Conservation (phyloP, 179 eudicot species). For the Beta macrorhiza region DNA sequence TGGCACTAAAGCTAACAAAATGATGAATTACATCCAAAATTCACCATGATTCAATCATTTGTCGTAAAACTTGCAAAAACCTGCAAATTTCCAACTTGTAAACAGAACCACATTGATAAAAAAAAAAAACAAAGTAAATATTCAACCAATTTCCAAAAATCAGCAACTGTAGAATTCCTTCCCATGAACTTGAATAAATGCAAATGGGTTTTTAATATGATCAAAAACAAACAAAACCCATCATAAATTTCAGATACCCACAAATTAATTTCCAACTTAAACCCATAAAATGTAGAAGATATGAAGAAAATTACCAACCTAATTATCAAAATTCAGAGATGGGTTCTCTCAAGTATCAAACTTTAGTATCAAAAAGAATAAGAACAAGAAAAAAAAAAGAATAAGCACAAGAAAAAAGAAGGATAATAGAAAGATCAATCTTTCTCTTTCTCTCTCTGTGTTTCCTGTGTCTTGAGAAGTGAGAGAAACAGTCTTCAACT, state of each 20-base stretch:
- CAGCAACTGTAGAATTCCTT: no score
- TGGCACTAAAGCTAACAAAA: not conserved
- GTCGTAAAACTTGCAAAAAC: no score
- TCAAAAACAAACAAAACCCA: conserved; percentile 17
- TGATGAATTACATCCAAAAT: not conserved
- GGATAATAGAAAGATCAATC: not conserved
- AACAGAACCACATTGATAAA: no score
- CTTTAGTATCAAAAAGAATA: not conserved
- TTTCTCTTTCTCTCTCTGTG: not conserved
- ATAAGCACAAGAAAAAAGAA: not conserved
- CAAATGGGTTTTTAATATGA: conserved; percentile 8
- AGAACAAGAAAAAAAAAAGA: not conserved
- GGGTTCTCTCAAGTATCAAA: conserved; percentile 1
- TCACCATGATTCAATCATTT: not conserved
- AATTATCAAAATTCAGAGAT: not conserved
- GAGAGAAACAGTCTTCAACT: conserved; percentile 13
- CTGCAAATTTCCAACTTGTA: not conserved
- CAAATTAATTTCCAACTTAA: not conserved
- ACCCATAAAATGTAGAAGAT: not conserved
- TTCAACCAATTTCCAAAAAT: no score
- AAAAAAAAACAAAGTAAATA: no score
- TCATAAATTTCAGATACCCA: not conserved
- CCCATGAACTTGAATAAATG: not conserved
- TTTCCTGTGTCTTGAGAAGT: not conserved
- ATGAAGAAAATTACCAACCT: conserved; percentile 4